phyloP scores from a whole-genome alignment of 768 basidiomycete species.

The Lactarius akahatsu region DNA sequence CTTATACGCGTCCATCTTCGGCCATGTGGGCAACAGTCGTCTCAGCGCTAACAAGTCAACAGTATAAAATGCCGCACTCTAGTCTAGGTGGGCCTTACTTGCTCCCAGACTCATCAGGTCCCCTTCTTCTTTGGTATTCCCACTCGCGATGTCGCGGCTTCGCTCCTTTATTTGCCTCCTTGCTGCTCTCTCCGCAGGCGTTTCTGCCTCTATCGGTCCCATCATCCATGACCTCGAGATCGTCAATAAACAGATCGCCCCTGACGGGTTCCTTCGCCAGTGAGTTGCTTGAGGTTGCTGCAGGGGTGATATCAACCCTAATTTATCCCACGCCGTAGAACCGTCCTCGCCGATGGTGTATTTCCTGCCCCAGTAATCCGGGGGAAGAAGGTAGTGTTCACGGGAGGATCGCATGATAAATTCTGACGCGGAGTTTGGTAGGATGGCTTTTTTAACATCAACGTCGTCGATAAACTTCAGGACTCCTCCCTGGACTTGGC shows the following conservation, averaged over 20 bases:
- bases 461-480: constrained; percentile 45
- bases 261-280: constrained; percentile 31
- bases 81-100: not conserved
- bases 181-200: constrained; percentile 5
- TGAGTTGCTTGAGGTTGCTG: not conserved
- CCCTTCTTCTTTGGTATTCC: not conserved
- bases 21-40: not conserved
- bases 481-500: constrained; percentile 47
- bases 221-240: constrained; percentile 19
- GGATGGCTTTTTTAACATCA: constrained; percentile 42
- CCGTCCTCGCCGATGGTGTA: constrained; percentile 46
- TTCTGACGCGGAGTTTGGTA: constrained; percentile 33
- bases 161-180: constrained; percentile 6
- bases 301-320: not conserved
- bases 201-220: constrained; percentile 25
- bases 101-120: not conserved
- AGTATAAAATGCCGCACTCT: not conserved
- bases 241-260: constrained; percentile 27
- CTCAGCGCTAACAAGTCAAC: not conserved
- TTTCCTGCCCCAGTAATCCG: constrained; percentile 50
- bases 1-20: not conserved
- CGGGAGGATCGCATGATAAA: not conserved
- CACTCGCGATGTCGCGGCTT: not conserved
- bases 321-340: constrained; percentile 29
- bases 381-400: constrained; percentile 35